These are phyloP conservation scores for Pichia sp. DNA, from an alignment of 1,139 yeast genomes.

Conservation along the genomic window DNA sequence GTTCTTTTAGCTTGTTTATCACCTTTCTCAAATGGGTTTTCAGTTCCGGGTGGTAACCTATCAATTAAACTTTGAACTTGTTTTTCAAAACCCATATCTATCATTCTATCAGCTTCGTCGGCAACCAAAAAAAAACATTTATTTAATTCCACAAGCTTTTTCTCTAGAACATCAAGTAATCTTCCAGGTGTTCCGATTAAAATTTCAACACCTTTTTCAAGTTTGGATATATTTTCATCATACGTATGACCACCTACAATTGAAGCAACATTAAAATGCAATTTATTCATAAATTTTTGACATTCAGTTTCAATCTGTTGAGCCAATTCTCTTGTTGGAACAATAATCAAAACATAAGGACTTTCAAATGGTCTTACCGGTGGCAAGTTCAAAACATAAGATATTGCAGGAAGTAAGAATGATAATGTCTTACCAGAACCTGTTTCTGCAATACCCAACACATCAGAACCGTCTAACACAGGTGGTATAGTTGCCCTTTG, in stretches of 20 bases:
- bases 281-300: constrained; percentile 40
- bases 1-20: constrained; percentile 35
- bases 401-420: constrained; percentile 66
- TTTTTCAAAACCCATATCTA: constrained; percentile 89
- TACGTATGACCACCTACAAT: constrained; percentile 89
- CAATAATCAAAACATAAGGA: constrained; percentile 62
- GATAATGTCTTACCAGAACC: constrained; percentile 95
- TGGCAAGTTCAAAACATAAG: constrained; percentile 46
- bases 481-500: constrained; percentile 86
- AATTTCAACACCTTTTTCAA: constrained; percentile 67
- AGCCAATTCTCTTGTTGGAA: constrained; percentile 93
- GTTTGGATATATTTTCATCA: constrained; percentile 60
- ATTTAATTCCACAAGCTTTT: constrained; percentile 52
- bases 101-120: constrained; percentile 95
- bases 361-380: constrained; percentile 43
- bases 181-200: constrained; percentile 95
- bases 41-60: constrained; percentile 35
- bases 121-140: constrained; percentile 66
- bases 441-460: constrained; percentile 90
- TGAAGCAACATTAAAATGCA: constrained; percentile 45
- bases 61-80: constrained; percentile 58
- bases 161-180: constrained; percentile 69
- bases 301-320: constrained; percentile 74
- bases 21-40: constrained; percentile 22
- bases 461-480: constrained; percentile 53